phyloP scores from a whole-genome alignment of 2,329 filamentous ascomycete genomes.

The Sporothrix pallida region DNA sequence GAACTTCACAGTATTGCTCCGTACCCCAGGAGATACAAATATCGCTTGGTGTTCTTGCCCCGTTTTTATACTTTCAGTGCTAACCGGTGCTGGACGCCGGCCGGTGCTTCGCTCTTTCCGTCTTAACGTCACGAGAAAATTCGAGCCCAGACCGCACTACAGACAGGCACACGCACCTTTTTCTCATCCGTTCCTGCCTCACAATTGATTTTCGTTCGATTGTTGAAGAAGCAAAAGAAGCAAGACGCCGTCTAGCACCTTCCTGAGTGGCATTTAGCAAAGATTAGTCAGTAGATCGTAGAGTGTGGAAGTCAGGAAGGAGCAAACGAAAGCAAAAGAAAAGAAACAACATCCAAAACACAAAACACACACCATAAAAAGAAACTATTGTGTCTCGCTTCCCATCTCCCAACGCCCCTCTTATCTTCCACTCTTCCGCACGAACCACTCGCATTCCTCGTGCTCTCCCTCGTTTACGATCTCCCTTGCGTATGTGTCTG shows the following conservation, averaged over 20 bases:
- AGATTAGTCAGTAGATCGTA: constrained; percentile 7
- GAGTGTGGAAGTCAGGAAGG: neutral
- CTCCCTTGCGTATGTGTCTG: neutral
- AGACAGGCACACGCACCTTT: neutral
- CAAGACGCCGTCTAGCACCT: neutral
- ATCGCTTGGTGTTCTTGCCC: neutral
- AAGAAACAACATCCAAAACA: no score
- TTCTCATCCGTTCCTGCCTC: constrained; percentile 10
- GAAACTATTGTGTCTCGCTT: neutral
- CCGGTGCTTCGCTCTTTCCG: constrained; percentile 20
- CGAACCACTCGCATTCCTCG: constrained; percentile 17
- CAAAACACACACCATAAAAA: neutral
- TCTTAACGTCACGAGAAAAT: constrained; percentile 1
- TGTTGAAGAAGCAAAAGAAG: neutral
- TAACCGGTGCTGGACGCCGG: constrained; percentile 17
- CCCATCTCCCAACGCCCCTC: neutral
- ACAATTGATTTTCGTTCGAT: neutral
- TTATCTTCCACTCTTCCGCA: constrained; percentile 10
- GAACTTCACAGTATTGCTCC: no score
- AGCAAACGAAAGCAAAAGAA: neutral
- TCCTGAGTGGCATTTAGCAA: neutral
- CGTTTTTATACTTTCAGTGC: neutral
- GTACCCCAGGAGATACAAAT: neutral
- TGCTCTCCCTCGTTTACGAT: neutral
- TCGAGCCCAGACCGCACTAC: neutral